These are phyloP conservation scores for Mycena amicta DNA, from an alignment of 768 basidiomycete genomes.

Conservation along the genomic window DNA sequence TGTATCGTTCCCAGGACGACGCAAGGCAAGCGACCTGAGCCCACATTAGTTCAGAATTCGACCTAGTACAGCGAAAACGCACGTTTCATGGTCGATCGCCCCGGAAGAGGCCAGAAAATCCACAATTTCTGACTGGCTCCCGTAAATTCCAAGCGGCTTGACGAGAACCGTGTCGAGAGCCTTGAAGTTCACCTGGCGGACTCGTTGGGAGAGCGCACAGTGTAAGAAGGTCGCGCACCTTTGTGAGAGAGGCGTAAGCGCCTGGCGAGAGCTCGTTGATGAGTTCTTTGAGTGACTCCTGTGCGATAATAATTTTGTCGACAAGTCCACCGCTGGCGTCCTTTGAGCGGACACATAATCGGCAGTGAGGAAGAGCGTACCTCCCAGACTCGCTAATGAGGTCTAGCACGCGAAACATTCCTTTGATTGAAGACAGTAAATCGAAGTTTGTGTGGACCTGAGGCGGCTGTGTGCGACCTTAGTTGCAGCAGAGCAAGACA, in stretches of 20 bases:
- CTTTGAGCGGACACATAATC: not conserved
- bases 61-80: conserved; percentile 20
- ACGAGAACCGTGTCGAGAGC: conserved; percentile 47
- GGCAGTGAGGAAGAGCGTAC: not conserved
- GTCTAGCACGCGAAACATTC: conserved; percentile 57
- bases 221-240: conserved; percentile 12
- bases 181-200: conserved; percentile 49
- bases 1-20: conserved; percentile 18
- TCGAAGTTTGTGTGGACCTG: conserved; percentile 9
- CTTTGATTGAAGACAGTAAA: conserved; percentile 35
- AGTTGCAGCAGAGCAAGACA: not conserved
- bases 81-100: conserved; percentile 44
- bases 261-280: conserved; percentile 52
- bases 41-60: not conserved
- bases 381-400: conserved; percentile 52
- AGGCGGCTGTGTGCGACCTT: not conserved
- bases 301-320: conserved; percentile 64
- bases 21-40: conserved; percentile 13
- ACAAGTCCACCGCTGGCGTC: conserved; percentile 35
- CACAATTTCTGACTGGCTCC: conserved; percentile 53
- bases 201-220: not conserved
- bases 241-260: conserved; percentile 55
- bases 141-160: conserved; percentile 60
- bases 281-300: conserved; percentile 49
- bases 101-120: conserved; percentile 41